Evolutionary conservation across 805 yeast genomes (phyloP), one percentile per base, ranked within the genome.

Genomic region (Schwanniomyces sp.): DNA sequence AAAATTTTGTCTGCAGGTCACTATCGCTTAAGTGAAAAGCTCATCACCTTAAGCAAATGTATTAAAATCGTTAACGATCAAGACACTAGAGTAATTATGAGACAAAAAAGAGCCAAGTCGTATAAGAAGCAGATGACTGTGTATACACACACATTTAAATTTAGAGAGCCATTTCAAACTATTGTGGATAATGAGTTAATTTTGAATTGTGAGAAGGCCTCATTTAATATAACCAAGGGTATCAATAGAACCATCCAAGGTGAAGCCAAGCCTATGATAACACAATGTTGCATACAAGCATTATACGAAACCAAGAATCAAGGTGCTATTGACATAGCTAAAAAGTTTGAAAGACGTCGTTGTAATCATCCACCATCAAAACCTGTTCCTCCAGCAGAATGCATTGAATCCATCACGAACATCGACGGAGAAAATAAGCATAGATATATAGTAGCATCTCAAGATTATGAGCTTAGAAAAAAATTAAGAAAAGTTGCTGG

Each of bases 31-130:
- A 32, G 21, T 32, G 36, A 32, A 32, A 32, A 32, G 36, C 36
- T 32, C 36, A 32, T 32, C 36, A 32, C 36, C 7, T 32, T 4
- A 16, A 32, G 21, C 14, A 16, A 7, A 14, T 14, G n/a, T 4
- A 7, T 18, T 32, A 32, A 5, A 8, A 16, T 32, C 24, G 4
- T 16, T 32, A 14, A n/a, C 10, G 4, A 24, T 37, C 17, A 10
- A 37, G 2, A 18, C 27, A 5, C 14, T 5, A 21, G 27, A 10
- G 5, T 4, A 37, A 66, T 50, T 29, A 92, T 92, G 99, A 90
- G 96, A 77, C 97, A 92, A 71, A 92, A 91, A 69, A 80, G 99
- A 69, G 96, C 97, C 45, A 92, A 92, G 67, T 77, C 94, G 1
- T 94, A 94, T 69, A 84, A 92, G 66, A 92, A 92, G 75, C 96